Evolutionary conservation across 352 stramenopile genomes (phyloP).

Genomic region (Pythium sukuiense): DNA sequence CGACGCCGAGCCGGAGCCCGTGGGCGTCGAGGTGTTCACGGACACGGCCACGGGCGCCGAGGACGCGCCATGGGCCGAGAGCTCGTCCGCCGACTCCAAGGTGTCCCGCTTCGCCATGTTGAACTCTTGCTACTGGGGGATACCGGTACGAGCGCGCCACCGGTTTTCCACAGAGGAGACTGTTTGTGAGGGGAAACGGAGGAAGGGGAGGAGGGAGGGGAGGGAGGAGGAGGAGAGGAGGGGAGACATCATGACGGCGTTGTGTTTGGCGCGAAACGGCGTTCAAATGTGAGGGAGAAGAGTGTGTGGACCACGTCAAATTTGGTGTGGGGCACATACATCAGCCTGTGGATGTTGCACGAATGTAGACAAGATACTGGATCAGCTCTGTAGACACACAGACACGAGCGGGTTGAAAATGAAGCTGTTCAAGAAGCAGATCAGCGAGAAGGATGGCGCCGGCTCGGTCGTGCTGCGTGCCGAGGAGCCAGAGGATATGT

Average conservation of each 20-base stretch:
- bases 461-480: constrained; percentile 92
- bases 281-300: constrained; percentile 18
- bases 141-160: constrained; percentile 30
- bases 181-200: constrained; percentile 5
- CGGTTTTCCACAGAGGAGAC: constrained; percentile 22
- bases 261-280: constrained; percentile 20
- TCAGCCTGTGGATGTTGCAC: constrained; percentile 21
- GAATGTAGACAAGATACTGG: constrained; percentile 29
- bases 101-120: constrained; percentile 30
- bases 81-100: constrained; percentile 21
- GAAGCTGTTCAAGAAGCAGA: constrained; percentile 92
- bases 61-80: constrained; percentile 4
- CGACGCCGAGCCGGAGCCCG: neutral
- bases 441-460: constrained; percentile 94
- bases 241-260: neutral
- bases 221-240: constrained; percentile 9
- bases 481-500: constrained; percentile 98
- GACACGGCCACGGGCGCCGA: constrained; percentile 2
- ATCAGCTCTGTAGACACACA: constrained; percentile 9
- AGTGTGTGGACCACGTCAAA: constrained; percentile 15
- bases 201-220: constrained; percentile 3
- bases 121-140: constrained; percentile 22
- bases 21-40: constrained; percentile 1
- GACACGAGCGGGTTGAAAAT: constrained; percentile 40
- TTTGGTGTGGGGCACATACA: constrained; percentile 10